Evolutionary conservation across 2,329 filamentous ascomycete species (phyloP), one percentile per base, ranked within the genome.

Genomic region (Monosporascus sp.): DNA sequence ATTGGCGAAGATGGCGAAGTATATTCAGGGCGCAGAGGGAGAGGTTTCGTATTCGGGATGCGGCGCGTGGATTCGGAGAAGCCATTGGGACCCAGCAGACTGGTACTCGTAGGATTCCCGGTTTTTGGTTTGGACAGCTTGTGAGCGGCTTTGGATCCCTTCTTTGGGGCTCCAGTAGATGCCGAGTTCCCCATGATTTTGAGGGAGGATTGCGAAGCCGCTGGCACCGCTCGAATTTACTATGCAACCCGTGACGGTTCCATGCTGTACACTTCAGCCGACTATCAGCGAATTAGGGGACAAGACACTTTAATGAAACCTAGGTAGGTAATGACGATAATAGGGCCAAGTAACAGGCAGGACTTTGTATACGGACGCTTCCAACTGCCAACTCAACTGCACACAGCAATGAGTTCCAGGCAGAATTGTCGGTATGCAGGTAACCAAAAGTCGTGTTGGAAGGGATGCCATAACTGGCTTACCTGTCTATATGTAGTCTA

Each of bases 91-190:
- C 64, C 72, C 60, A 73, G 68, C 65, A 75, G 70, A 58, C 71
- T 70, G 68, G 72, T 67, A 68, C 73, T 68, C 51, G 68, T 66
- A 67, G 68, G 69, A 58, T 68, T 74, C 51, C 68, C 69, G 37
- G 70, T 73, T 55, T 71, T 75, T 55, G 77, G 74, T 64, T 82
- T 82, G 49, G 75, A 78, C 55, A 82, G 72, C 68, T 74, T 80
- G 58, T 79, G 75, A 63, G 74, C 67, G 51, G 68, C 53, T 61
- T 65, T 70, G 54, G 64, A 68, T 57, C 60, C 60, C 55, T 62
- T 68, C 65, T 53, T 63, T 55, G 69, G 66, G 64, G 71, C 70
- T 66, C 78, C 74, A 60, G 72, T 65, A 45, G 78, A 82, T 52
- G 74, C 66, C 46, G 71, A 67, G 64, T 81, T 81, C 51, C 79